These are phyloP conservation scores for Verticillium nubilum DNA, from an alignment of 2,329 filamentous ascomycete species.

Conservation along the genomic window DNA sequence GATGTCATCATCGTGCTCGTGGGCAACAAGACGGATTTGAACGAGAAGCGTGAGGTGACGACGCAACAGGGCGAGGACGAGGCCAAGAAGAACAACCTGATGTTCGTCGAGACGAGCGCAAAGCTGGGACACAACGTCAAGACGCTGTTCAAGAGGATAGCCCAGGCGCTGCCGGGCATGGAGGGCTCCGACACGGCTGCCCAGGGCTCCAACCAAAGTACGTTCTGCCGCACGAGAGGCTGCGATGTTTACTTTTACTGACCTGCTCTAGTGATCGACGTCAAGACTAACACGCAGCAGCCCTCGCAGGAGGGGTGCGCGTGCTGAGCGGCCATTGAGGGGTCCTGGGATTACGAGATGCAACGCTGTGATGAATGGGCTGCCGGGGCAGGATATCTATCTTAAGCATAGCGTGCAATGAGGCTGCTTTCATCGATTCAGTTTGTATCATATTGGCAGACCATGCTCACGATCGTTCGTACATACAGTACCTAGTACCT, in stretches of 20 bases:
- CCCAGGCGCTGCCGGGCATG: slow-evolving; percentile 95
- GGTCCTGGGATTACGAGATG: neutral
- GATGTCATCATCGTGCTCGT: slow-evolving; percentile 99
- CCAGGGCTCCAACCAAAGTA: slow-evolving; percentile 71
- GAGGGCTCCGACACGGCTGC: slow-evolving; percentile 79
- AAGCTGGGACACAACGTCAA: slow-evolving; percentile 99
- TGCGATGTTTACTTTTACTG: slow-evolving; percentile 13
- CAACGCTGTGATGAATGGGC: slow-evolving; percentile 3
- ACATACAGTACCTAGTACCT: neutral
- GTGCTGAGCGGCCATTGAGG: slow-evolving; percentile 38
- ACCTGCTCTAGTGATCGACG: slow-evolving; percentile 71
- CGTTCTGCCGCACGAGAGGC: slow-evolving; percentile 26
- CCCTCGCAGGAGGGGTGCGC: slow-evolving; percentile 69
- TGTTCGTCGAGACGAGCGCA: slow-evolving; percentile 98
- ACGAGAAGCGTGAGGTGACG: slow-evolving; percentile 96
- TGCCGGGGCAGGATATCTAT: slow-evolving; percentile 9
- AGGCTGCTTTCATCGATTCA: slow-evolving; percentile 17
- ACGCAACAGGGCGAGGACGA: slow-evolving; percentile 96
- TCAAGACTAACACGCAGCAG: slow-evolving; percentile 72
- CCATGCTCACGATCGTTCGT: slow-evolving; percentile 13
- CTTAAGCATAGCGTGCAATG: slow-evolving; percentile 22
- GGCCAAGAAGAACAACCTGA: slow-evolving; percentile 93
- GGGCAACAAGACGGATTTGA: slow-evolving; percentile 98
- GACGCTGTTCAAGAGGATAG: slow-evolving; percentile 94
- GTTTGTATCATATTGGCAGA: slow-evolving; percentile 14